Base-by-base conservation (phyloP, 768 basidiomycete genomes). In the Atractiella rhizophila region DNA sequence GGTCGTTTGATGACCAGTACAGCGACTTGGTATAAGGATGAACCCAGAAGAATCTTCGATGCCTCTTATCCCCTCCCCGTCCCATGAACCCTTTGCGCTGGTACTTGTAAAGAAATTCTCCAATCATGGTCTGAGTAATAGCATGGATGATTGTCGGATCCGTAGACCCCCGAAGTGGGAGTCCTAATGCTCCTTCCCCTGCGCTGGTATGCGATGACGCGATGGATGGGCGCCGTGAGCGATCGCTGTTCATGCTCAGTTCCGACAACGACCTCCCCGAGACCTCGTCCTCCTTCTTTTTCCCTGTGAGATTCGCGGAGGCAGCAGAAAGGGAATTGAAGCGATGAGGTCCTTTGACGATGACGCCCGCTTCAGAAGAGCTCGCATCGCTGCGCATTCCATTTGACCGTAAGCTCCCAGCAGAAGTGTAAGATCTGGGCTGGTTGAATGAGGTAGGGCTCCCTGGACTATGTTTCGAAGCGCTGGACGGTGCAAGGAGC, bases 41-140 rank as follows among this genome's bases (percentile, higher is more conserved):
- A n/a, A 98, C 74, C 91, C 91, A 98, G 68, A 96, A 91, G 71
- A 48, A 98, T 28, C 91, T 68, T 58, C 72, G 74, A 60, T 98
- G 91, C 38, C 86, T 65, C 57, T 71, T 74, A 57, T 82, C 76
- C 18, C 80, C 80, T 56, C 83, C 69, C 11, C 82, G 85, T 59
- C 79, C 86, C 19, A 85, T 82, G 53, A 96, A 71, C 15, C 78
- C 62, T 43, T 71, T 69, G 38, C 88, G 68, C 8, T 88, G 94
- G 61, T 98, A 94, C 65, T 96, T 96, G 68, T 79, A 81, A 63
- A 98, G 59, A 61, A 85, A 94, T 64, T 96, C 88, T 37, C 91
- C 88, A 50, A 96, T 96, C 91, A 98, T 98, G 19, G 86, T 91
- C 65, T 96, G 88, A 13, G 91, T 98, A 51, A 96, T 94, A 1